Conservation (phyloP, 2,329 filamentous ascomycete genomes). For the Pyrenochaeta sp. region DNA sequence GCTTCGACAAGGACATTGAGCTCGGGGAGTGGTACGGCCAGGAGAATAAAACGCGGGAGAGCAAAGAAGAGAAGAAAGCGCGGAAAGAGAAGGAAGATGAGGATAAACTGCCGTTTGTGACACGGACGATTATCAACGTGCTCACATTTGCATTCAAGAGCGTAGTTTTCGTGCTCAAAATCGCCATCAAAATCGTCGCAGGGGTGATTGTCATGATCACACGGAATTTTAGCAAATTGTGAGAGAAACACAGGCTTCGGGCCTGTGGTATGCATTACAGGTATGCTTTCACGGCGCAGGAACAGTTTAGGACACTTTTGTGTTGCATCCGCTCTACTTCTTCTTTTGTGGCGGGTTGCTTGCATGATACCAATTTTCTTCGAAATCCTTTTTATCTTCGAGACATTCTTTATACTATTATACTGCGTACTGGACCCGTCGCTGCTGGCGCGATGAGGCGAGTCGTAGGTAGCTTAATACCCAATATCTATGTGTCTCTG, state of each 20-base stretch:
- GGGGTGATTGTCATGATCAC: slow-evolving; percentile 49
- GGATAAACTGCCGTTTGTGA: slow-evolving; percentile 48
- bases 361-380: slow-evolving; percentile 5
- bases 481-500: too few species aligned
- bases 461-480: too few species aligned
- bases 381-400: background rate
- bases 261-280: background rate
- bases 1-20: slow-evolving; percentile 48
- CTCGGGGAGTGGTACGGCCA: slow-evolving; percentile 48
- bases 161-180: slow-evolving; percentile 51
- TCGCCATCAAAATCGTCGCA: slow-evolving; percentile 52
- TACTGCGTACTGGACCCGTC: background rate
- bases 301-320: too few species aligned
- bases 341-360: background rate
- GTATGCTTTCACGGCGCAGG: too few species aligned
- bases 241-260: background rate
- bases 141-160: slow-evolving; percentile 53
- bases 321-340: too few species aligned
- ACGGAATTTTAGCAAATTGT: slow-evolving; percentile 46
- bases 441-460: background rate
- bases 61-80: slow-evolving; percentile 34
- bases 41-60: slow-evolving; percentile 19
- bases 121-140: slow-evolving; percentile 49
- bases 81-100: slow-evolving; percentile 39
- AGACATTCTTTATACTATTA: slow-evolving; percentile 1